These are phyloP conservation scores for Stropharia rugosoannulata DNA, from an alignment of 768 basidiomycete species.

Conservation along the genomic window DNA sequence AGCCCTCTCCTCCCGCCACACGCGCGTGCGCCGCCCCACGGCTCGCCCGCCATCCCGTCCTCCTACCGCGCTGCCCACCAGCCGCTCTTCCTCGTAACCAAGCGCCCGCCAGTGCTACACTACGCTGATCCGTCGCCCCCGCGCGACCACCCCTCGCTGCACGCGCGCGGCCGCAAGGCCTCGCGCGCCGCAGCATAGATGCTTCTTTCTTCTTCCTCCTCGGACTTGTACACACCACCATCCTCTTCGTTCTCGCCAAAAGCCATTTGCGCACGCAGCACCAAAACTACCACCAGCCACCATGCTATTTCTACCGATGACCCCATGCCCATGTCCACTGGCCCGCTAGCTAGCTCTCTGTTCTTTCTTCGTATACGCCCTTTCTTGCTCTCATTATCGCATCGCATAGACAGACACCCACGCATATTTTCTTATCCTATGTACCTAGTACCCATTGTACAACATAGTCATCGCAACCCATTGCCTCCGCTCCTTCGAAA, in stretches of 20 bases:
- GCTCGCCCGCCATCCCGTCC: constrained; percentile 36
- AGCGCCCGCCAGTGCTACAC: not conserved
- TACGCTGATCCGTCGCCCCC: constrained; percentile 10
- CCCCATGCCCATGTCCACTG: too few species aligned
- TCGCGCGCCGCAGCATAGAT: constrained; percentile 34
- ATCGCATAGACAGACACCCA: too few species aligned
- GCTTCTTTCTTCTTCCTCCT: not conserved
- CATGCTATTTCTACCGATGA: too few species aligned
- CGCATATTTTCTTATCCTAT: too few species aligned
- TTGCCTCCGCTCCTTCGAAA: too few species aligned
- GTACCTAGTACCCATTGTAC: too few species aligned
- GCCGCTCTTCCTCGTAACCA: constrained; percentile 7
- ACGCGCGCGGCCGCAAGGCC: constrained; percentile 41
- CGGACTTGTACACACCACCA: not conserved
- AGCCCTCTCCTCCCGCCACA: constrained; percentile 33
- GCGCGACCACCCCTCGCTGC: constrained; percentile 33
- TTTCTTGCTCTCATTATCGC: too few species aligned
- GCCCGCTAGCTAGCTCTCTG: too few species aligned
- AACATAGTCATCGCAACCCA: too few species aligned
- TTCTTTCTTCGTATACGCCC: too few species aligned
- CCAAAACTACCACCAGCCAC: too few species aligned
- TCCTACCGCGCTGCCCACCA: constrained; percentile 22
- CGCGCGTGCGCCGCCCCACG: too few species aligned
- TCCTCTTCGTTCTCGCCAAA: constrained; percentile 5
- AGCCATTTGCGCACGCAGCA: not conserved